Base-by-base conservation (phyloP, 805 yeast genomes). In the Pichia kluyveri region DNA sequence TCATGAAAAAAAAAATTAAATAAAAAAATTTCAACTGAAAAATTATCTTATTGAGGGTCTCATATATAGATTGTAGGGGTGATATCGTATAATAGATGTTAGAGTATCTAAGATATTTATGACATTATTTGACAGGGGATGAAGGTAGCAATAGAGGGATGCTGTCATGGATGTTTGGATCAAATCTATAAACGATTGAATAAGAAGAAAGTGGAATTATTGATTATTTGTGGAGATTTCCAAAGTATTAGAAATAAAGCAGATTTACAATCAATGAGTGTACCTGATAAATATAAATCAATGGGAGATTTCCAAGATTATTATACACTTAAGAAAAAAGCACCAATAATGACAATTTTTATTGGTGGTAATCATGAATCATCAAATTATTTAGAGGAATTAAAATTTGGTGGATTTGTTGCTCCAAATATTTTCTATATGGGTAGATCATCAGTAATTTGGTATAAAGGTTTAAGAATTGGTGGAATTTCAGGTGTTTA, bases 361-460 rank as follows among this genome's bases (percentile, higher is more conserved):
- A 79, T 93, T 40, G 98, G 99, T 3, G 99, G 99, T 0, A 93
- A 93, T 65, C 99, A 93, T 60, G 99, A 93, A 60, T 81, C 93
- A 5, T 86, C 95, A 49, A 79, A 82, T 50, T 86, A 85, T 60
- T 60, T 93, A 52, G 69, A 76, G 51, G 88, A 85, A 55, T 66
- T 90, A 49, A 78, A 77, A 50, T 76, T 73, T 61, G 99, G 99
- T 12, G 99, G 99, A 0, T 93, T 91, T 86, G 90, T 86, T 1
- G 95, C 96, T 1, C 86, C 88, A 1, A 82, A 83, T 53, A 86
- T 93, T 14, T 93, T 83, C 63, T 93, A 80, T 60, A 59, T 93
- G 56, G 99, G 99, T 0, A 77, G 79, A 40, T 76, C 82, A 18
- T 87, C 89, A 15, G 79, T 80, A 2, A 67, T 93, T 2, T 80